Evolutionary conservation across 2,329 filamentous ascomycete genomes (phyloP).

Genomic region (Gaeumannomyces sp.): DNA sequence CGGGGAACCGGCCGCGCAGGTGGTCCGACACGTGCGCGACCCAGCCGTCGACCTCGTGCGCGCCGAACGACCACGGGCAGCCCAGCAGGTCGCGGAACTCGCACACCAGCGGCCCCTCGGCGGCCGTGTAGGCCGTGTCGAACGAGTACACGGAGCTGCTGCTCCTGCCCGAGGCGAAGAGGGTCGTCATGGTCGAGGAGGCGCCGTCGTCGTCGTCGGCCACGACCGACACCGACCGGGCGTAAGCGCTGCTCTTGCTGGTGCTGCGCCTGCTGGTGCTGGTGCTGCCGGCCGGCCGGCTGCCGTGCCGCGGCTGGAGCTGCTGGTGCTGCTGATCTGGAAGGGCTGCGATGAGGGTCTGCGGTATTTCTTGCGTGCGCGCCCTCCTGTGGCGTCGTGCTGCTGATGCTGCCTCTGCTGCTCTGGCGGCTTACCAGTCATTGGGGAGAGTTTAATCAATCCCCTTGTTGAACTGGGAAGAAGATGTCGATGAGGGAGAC

Average conservation of each 20-base stretch:
- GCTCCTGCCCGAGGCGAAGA: neutral
- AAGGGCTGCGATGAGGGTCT: neutral
- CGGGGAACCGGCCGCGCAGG: slow-evolving; percentile 28
- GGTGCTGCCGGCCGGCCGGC: neutral
- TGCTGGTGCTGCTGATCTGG: neutral
- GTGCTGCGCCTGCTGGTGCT: no score
- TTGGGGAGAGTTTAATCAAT: neutral
- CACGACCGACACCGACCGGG: no score
- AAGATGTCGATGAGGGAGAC: neutral
- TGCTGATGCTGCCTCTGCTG: neutral
- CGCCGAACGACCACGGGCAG: slow-evolving; percentile 33
- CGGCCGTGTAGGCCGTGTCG: neutral
- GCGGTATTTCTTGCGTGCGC: neutral
- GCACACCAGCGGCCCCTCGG: slow-evolving; percentile 30
- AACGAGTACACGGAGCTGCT: slow-evolving; percentile 2
- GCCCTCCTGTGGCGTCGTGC: neutral
- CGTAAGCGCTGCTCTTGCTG: neutral
- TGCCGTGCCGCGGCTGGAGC: neutral
- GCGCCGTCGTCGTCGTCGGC: neutral
- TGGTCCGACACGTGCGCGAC: slow-evolving; percentile 37
- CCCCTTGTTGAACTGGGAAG: neutral
- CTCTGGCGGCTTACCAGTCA: neutral
- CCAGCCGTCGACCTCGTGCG: slow-evolving; percentile 35
- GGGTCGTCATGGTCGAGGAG: neutral
- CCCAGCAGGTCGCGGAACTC: slow-evolving; percentile 33